Conservation (phyloP, 176 grass and related monocot species). For the Carex kokanica region DNA sequence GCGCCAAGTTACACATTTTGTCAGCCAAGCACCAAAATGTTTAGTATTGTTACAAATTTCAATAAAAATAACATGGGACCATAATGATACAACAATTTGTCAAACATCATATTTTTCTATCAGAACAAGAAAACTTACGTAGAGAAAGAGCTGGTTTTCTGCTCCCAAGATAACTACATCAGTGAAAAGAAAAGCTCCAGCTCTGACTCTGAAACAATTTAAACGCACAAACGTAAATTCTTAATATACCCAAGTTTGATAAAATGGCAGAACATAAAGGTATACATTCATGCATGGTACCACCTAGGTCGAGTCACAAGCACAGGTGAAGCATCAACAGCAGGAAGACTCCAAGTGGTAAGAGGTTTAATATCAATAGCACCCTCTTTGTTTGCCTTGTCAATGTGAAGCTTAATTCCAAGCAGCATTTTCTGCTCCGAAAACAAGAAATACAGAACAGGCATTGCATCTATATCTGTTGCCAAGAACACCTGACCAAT, state of each 20-base stretch:
- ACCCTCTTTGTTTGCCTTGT: conserved; percentile 47
- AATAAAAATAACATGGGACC: conserved; percentile 11
- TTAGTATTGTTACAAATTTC: too few relatives aligned
- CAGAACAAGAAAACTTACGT: conserved; percentile 54
- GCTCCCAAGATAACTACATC: conserved; percentile 70
- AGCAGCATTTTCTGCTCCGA: conserved; percentile 73
- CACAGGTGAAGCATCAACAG: conserved; percentile 73
- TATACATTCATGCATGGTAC: conserved; percentile 35
- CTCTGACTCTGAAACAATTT: conserved; percentile 53
- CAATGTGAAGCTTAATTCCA: conserved; percentile 68
- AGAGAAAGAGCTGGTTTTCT: conserved; percentile 83
- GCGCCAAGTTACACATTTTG: neutral
- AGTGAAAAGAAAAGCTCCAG: conserved; percentile 67
- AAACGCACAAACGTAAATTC: conserved; percentile 16
- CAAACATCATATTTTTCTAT: neutral
- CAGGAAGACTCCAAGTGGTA: conserved; percentile 79
- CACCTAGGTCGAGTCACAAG: conserved; percentile 86
- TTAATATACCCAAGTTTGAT: neutral
- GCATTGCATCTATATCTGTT: conserved; percentile 83
- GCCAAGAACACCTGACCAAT: conserved; percentile 74
- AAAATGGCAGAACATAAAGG: conserved; percentile 25
- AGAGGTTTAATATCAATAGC: conserved; percentile 69
- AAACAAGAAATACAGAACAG: conserved; percentile 81
- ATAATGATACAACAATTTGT: conserved; percentile 8
- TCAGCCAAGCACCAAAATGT: too few relatives aligned